Conservation (phyloP, 805 yeast species). For the Henningerozyma blattae region DNA sequence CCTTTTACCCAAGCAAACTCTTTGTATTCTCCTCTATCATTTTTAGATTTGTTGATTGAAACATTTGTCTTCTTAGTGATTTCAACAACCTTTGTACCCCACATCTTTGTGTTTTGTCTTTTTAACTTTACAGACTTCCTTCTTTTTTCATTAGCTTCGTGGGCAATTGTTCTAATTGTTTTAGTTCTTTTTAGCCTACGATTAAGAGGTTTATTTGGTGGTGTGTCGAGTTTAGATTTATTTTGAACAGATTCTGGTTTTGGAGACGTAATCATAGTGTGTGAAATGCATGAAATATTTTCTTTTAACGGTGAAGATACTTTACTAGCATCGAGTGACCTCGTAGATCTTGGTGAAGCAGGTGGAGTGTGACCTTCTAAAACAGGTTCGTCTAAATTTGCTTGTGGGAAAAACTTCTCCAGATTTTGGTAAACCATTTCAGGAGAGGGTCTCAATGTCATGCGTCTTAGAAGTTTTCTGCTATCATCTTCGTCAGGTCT, state of each 20-base stretch:
- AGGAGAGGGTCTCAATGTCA: slow-evolving; percentile 88
- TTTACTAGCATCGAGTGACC: not conserved
- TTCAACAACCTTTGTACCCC: slow-evolving; percentile 93
- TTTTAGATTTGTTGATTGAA: slow-evolving; percentile 52
- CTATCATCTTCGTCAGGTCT: slow-evolving; percentile 1
- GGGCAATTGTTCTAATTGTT: slow-evolving; percentile 85
- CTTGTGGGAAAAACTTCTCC: slow-evolving; percentile 83
- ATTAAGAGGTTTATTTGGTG: not conserved
- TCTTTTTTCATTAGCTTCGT: slow-evolving; percentile 68
- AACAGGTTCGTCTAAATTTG: slow-evolving; percentile 86
- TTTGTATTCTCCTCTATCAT: slow-evolving; percentile 54
- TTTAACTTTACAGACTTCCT: slow-evolving; percentile 33
- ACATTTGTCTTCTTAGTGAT: slow-evolving; percentile 66
- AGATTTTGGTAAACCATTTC: slow-evolving; percentile 87
- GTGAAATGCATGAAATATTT: not conserved
- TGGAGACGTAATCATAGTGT: not conserved
- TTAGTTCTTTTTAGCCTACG: slow-evolving; percentile 55
- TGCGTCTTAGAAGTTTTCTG: slow-evolving; percentile 19
- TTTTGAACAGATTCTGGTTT: not conserved
- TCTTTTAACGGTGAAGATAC: not conserved
- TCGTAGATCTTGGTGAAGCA: slow-evolving; percentile 30
- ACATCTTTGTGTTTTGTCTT: slow-evolving; percentile 82
- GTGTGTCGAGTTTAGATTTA: not conserved
- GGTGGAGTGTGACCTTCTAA: slow-evolving; percentile 61
- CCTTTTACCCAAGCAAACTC: slow-evolving; percentile 98